Evolutionary conservation across 257 asterid species (phyloP).

Genomic region (Misopates orontium): DNA sequence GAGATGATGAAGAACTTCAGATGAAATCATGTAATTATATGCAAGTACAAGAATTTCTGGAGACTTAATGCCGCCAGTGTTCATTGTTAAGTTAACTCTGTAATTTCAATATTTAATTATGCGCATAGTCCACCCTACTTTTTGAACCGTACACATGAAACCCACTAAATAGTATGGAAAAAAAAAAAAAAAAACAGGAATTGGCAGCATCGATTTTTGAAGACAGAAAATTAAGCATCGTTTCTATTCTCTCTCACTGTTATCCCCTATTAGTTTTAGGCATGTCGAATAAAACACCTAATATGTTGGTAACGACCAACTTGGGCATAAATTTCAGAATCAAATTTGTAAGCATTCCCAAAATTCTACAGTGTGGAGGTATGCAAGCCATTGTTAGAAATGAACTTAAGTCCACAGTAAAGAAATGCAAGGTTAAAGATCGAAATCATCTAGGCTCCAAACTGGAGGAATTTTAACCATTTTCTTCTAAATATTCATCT

Average conservation of each 20-base stretch:
- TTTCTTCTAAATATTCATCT: neutral
- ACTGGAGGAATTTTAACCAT: conserved; percentile 2
- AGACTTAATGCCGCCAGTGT: neutral
- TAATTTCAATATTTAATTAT: neutral
- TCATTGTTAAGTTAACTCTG: conserved; percentile 1
- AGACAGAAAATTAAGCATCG: neutral
- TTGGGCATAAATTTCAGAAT: too few relatives aligned
- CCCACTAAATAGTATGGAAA: neutral
- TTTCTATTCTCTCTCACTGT: neutral
- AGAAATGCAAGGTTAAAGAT: neutral
- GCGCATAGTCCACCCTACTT: neutral
- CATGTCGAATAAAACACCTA: conserved; percentile 4
- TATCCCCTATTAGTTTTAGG: neutral
- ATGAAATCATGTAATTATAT: neutral
- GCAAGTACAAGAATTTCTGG: conserved; percentile 11
- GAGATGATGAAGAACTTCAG: conserved; percentile 20
- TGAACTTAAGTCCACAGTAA: neutral
- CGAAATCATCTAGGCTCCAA: conserved; percentile 13
- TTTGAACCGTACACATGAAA: neutral
- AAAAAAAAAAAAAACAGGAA: neutral
- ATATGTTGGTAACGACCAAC: conserved; percentile 9
- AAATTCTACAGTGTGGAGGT: neutral
- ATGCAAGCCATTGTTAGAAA: neutral
- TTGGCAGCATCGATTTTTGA: neutral
- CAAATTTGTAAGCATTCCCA: conserved; percentile 1